A percentile compares a stretch with the other conserved stretches of the same genome.
These are phyloP conservation scores for Uncinocarpus reesii DNA, from an alignment of 2,329 filamentous ascomycete species.

Conservation along the genomic window DNA sequence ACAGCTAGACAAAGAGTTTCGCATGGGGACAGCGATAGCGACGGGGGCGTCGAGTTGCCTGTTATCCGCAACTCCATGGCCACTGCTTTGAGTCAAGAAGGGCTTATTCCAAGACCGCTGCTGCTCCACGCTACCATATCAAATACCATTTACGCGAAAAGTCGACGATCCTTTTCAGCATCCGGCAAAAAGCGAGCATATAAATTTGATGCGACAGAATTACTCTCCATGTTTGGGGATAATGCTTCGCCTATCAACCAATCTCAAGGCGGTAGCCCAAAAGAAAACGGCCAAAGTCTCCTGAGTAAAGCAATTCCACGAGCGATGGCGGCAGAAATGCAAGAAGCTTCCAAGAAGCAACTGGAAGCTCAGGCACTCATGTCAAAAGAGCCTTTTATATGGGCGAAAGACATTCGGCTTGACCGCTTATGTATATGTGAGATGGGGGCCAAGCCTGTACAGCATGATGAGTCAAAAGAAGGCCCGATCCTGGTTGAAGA, in stretches of 20 bases:
- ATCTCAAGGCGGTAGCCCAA: not conserved
- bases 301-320: slow-evolving; percentile 10
- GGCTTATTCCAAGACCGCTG: slow-evolving; percentile 44
- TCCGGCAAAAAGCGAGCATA: slow-evolving; percentile 26
- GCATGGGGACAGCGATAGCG: not conserved
- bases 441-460: slow-evolving; percentile 69
- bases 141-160: slow-evolving; percentile 64
- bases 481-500: slow-evolving; percentile 43
- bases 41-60: not conserved
- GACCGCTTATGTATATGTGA: slow-evolving; percentile 66
- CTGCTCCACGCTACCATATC: slow-evolving; percentile 75
- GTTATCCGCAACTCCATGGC: not conserved
- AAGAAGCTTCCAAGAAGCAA: not conserved
- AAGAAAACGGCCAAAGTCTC: not conserved
- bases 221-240: slow-evolving; percentile 27
- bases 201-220: slow-evolving; percentile 37
- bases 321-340: not conserved
- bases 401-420: slow-evolving; percentile 59
- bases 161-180: slow-evolving; percentile 8
- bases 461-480: slow-evolving; percentile 28
- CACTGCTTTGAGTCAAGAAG: not conserved
- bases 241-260: not conserved
- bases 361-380: not conserved
- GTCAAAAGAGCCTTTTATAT: slow-evolving; percentile 47
- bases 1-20: slow-evolving; percentile 2